Evolutionary conservation across 2,329 filamentous ascomycete genomes (phyloP).

Genomic region (Emmonsia crescens): DNA sequence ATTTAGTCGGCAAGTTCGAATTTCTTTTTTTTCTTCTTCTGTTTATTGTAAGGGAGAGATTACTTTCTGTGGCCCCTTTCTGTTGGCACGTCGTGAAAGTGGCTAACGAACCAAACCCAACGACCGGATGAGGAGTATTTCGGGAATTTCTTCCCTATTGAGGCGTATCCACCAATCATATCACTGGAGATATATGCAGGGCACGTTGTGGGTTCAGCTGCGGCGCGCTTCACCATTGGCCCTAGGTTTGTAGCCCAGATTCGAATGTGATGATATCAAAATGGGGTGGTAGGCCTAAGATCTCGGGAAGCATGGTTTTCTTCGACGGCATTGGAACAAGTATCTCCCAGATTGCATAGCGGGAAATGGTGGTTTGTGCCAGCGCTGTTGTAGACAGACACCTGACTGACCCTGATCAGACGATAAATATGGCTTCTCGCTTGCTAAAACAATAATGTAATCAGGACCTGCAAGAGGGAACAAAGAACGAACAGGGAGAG

Average conservation of each 20-base stretch:
- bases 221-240: not conserved
- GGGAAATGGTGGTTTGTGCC: not conserved
- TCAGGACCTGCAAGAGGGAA: not conserved
- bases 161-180: not conserved
- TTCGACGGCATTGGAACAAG: not conserved
- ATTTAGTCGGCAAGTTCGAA: not conserved
- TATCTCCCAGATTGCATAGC: not conserved
- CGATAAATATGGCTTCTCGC: too few relatives aligned
- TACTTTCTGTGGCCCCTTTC: not conserved
- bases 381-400: not conserved
- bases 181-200: not conserved
- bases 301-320: not conserved
- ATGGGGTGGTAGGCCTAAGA: not conserved
- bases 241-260: not conserved
- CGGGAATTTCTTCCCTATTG: not conserved
- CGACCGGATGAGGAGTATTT: too few relatives aligned
- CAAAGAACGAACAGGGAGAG: not conserved
- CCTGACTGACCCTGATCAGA: too few relatives aligned
- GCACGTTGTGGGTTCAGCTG: not conserved
- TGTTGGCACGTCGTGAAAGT: not conserved
- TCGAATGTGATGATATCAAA: not conserved
- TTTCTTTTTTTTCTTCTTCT: not conserved
- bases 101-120: not conserved
- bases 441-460: too few relatives aligned
- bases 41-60: not conserved